Evolutionary conservation across 2,329 filamentous ascomycete genomes (phyloP), one percentile per base, ranked within the genome.

Genomic region (Sporothrix protearum): DNA sequence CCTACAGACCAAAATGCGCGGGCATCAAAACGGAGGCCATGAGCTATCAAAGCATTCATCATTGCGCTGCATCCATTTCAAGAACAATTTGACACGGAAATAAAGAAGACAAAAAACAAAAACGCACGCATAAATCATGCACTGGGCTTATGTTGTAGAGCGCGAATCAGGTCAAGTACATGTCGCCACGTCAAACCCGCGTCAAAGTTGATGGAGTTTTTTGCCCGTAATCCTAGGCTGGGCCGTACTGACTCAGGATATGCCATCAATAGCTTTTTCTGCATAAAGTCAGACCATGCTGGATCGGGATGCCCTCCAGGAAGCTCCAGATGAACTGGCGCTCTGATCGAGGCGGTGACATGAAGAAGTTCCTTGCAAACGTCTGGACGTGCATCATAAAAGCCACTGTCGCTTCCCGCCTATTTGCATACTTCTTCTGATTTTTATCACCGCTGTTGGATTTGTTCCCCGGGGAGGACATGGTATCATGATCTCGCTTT

Each of bases 241-340:
- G 67, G 71, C 28, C 64, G 66, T 10, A 75, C 74, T 1, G 68
- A 55, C 8, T 22, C 8, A 1, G 75, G 75, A 12, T 73, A 70
- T 1, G 39, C 55, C 7, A 72, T 66, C 1, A 75, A 47, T 12
- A 76, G 51, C 45, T 67, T 68, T 25, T 64, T 51, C 30, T 76
- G 73, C 10, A 76, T 57, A n/a, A 69, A 74, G 4, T 14, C 9
- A 3, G 68, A 47, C 75, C 74, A 76, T 0, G 42, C 36, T 5
- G 59, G 9, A n/a, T 76, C 75, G 1, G 61, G 47, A 76, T 76
- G 3, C 66, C 73, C 12, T 75, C 74, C 0, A 76, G 28, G 33
- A 75, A 76, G 3, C 49, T 71, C 73, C 73, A 74, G 12, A 76
- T 73, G 22, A 74, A 76, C 16, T 71, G 68, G 4, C 72, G 68